Evolutionary conservation across 495 filamentous ascomycete species (phyloP), one percentile per base, ranked within the genome.

Genomic region (Xylaria longipes): DNA sequence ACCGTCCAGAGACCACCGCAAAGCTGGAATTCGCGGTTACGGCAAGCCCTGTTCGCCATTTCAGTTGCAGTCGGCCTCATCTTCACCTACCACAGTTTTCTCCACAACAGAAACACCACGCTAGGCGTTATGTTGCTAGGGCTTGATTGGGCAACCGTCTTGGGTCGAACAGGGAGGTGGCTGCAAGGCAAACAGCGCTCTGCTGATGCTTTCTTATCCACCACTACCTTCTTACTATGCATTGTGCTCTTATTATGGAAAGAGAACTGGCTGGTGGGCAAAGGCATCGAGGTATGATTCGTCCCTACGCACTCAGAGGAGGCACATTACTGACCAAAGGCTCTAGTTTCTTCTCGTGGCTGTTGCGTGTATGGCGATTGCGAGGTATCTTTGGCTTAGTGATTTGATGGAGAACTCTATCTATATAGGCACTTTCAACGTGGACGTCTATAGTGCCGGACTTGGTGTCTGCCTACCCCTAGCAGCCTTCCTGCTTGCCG

Each of bases 81-180:
- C 62, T 71, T 71, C 50, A 71, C 62, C 27, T 71, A 71, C 41
- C 69, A 71, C 41, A 71, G 69, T 52, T 71, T 71, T 27, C 69
- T 71, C 33, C 69, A 71, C 39, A 71, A 71, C 20, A 58, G 69
- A 15, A 71, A 71, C 52, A 66, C 69, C 15, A 71, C 69, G 29
- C n/a, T 71, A 22, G 35, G 61, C 48, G 62, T 71, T 31, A 65
- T 71, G 62, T 35, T 71, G 61, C 29, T 71, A 8, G 61, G 61
- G 1, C 62, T 71, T 27, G 69, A 71, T 29, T 65, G 69, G 61
- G 62, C 48, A n/a, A 31, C 27, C 1, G 43, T 66, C 15, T 43
- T 71, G 39, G 29, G 62, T 48, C 69, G 69, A 31, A 43, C 62
- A 3, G 50, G 27, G 35, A 71, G 15, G 50, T 71, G 69, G 69